phyloP scores from a whole-genome alignment of 2,329 filamentous ascomycete genomes.

The Plectosphaerella plurivora region DNA sequence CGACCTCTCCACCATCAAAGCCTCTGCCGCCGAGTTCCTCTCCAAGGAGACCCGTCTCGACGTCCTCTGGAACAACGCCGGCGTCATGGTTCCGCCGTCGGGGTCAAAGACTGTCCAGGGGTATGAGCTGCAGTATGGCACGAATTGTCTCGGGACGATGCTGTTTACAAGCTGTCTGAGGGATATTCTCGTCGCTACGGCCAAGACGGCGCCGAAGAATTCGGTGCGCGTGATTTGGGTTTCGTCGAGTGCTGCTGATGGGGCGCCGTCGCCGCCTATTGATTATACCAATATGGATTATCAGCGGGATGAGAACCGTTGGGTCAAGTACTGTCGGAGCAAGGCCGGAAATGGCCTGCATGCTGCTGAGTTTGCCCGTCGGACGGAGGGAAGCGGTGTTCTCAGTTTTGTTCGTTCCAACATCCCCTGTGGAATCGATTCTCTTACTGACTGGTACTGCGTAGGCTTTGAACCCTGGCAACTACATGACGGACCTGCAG shows the following conservation, averaged over 20 bases:
- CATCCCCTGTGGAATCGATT: background rate
- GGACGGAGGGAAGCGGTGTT: conserved; percentile 4
- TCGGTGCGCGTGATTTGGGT: conserved; percentile 23
- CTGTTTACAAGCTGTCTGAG: conserved; percentile 23
- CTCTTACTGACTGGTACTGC: background rate
- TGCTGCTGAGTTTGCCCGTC: conserved; percentile 19
- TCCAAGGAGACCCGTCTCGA: conserved; percentile 22
- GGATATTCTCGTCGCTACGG: conserved; percentile 17
- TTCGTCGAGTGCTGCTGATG: conserved; percentile 20
- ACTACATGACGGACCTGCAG: conserved; percentile 7
- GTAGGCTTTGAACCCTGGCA: conserved; percentile 3
- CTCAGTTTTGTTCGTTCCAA: background rate
- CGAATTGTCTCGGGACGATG: conserved; percentile 21
- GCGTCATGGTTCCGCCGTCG: conserved; percentile 28
- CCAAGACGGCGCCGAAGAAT: conserved; percentile 13
- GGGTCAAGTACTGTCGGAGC: conserved; percentile 21
- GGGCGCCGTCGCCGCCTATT: conserved; percentile 15
- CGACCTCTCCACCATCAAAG: conserved; percentile 18
- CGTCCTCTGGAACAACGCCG: conserved; percentile 35
- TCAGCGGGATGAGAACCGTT: conserved; percentile 13
- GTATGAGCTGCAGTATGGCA: conserved; percentile 24
- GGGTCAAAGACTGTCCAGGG: conserved; percentile 28
- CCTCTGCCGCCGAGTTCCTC: conserved; percentile 16
- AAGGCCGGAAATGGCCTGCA: conserved; percentile 24
- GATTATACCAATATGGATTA: conserved; percentile 23